phyloP scores from a whole-genome alignment of 2,329 filamentous ascomycete genomes.

The Ceratocystis smalleyi region DNA sequence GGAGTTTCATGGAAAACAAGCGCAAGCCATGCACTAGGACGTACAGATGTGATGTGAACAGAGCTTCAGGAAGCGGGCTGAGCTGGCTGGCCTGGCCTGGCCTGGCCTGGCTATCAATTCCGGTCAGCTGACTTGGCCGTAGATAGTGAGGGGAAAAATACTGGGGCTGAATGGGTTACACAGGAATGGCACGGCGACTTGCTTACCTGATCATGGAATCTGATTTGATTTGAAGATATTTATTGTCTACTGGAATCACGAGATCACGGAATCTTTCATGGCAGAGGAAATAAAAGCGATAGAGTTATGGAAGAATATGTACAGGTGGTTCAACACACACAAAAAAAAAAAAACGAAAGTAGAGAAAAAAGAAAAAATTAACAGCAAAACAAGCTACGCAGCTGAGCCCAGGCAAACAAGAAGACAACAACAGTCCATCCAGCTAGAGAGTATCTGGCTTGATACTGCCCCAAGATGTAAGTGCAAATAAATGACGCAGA shows the following conservation, averaged over 20 bases:
- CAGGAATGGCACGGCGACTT: background rate
- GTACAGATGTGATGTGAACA: no score
- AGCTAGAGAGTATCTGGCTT: background rate
- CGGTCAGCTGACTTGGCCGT: no score
- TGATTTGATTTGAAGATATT: no score
- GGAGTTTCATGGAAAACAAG: no score
- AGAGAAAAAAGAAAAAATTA: background rate
- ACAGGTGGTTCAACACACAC: background rate
- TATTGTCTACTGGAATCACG: no score
- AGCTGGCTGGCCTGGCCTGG: no score
- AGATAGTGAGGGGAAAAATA: no score
- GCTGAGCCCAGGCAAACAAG: background rate
- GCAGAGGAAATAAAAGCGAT: background rate
- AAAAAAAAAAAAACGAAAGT: conserved; percentile 3
- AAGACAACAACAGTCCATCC: background rate
- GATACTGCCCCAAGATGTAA: background rate
- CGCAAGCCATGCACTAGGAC: no score
- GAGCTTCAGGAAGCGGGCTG: no score
- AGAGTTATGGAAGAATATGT: background rate
- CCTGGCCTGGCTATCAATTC: no score
- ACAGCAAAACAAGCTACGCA: background rate
- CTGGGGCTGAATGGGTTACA: no score
- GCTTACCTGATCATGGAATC: background rate
- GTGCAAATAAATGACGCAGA: background rate
- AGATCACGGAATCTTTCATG: background rate